Percentiles rank a stretch among this genome's conserved stretches.
Conservation (phyloP, 23 red algal genomes). For the Chondrus crispus region DNA sequence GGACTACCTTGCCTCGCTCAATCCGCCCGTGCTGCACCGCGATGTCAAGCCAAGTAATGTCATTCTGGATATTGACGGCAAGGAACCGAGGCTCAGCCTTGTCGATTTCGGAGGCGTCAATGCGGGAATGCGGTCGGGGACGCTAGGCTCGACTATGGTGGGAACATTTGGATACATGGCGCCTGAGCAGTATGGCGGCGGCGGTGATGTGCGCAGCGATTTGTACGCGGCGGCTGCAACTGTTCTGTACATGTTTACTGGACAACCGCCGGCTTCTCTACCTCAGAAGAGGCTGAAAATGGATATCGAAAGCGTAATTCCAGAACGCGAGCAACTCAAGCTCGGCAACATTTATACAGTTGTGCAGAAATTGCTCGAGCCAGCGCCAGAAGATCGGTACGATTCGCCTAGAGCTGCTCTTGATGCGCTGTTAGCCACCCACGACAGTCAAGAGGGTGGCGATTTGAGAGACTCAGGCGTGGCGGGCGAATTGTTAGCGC, state of each 20-base stretch:
- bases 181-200: slow-evolving; percentile 51
- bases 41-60: slow-evolving; percentile 70
- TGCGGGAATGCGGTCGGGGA: not conserved
- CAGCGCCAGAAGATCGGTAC: slow-evolving; percentile 75
- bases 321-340: slow-evolving; percentile 8
- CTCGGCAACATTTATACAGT: slow-evolving; percentile 59
- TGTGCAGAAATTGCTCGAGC: slow-evolving; percentile 57
- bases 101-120: slow-evolving; percentile 52
- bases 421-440: slow-evolving; percentile 25
- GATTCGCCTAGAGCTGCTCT: slow-evolving; percentile 30
- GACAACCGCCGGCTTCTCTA: slow-evolving; percentile 25
- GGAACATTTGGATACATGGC: slow-evolving; percentile 79
- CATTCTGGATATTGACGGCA: slow-evolving; percentile 29
- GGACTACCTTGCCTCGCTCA: slow-evolving; percentile 41
- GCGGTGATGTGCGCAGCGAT: slow-evolving; percentile 42
- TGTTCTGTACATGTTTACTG: slow-evolving; percentile 38
- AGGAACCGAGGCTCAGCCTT: not conserved
- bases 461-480: not conserved
- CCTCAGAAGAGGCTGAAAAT: slow-evolving; percentile 46
- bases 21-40: slow-evolving; percentile 61
- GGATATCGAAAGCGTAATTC: slow-evolving; percentile 32
- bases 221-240: slow-evolving; percentile 65
- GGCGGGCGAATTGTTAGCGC: not conserved
- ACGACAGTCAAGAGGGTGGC: not conserved
- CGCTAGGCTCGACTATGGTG: slow-evolving; percentile 20